Conservation (phyloP, 2,329 filamentous ascomycete genomes). For the Bipolaris victoriae region DNA sequence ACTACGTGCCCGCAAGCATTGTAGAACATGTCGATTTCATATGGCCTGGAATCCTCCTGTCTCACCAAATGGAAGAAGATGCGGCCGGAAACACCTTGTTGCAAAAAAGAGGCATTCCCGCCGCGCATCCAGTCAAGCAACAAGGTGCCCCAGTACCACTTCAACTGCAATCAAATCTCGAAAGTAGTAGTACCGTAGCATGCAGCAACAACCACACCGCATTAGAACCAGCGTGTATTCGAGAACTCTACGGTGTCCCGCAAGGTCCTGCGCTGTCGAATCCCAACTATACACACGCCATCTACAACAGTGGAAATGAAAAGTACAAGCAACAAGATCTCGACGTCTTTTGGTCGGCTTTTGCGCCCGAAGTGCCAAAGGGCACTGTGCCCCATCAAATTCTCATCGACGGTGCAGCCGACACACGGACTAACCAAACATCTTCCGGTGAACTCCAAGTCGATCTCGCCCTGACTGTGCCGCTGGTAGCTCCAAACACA, state of each 20-base stretch:
- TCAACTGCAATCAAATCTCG: background rate
- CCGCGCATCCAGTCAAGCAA: background rate
- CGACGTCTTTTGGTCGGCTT: background rate
- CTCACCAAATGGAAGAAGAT: background rate
- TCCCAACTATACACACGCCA: background rate
- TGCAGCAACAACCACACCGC: background rate
- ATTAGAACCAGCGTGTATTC: background rate
- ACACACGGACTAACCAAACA: background rate
- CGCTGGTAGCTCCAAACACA: background rate
- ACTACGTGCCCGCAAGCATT: background rate
- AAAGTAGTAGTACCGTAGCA: background rate
- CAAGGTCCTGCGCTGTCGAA: background rate
- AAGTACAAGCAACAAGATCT: background rate
- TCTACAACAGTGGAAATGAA: background rate
- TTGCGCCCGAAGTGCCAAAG: background rate
- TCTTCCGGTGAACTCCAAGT: background rate
- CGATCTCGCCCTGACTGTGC: background rate
- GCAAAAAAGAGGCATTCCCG: background rate
- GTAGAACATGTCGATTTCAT: background rate
- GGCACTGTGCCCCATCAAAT: background rate
- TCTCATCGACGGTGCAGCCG: background rate
- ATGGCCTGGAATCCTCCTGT: background rate
- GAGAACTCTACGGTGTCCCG: background rate
- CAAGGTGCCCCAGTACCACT: background rate
- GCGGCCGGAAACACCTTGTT: background rate